Conservation (phyloP, 768 basidiomycete species). For the Leccinum ochraceum region DNA sequence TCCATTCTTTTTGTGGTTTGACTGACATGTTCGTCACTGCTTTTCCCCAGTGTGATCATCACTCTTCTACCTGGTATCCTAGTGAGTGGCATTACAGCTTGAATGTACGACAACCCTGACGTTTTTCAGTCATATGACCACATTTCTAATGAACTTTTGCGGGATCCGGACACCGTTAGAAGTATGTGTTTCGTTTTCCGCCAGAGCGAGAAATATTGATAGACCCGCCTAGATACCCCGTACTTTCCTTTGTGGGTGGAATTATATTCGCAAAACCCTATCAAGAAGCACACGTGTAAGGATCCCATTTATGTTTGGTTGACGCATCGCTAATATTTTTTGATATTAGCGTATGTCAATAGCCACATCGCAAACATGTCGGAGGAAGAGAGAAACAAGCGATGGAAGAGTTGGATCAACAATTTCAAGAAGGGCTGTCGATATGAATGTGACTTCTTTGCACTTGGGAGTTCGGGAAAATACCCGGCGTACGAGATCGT, state of each 20-base stretch:
- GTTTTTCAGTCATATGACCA: constrained; percentile 1
- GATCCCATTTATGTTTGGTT: background rate
- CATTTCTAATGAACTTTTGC: background rate
- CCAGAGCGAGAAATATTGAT: too few species aligned
- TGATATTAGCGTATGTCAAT: constrained; percentile 3
- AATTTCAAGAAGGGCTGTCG: constrained; percentile 2
- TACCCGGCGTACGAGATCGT: constrained; percentile 6
- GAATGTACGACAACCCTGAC: background rate
- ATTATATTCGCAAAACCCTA: background rate
- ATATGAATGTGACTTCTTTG: constrained; percentile 4
- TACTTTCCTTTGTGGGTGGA: background rate
- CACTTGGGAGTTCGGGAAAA: background rate
- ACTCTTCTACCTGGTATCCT: constrained; percentile 8
- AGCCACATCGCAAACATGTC: background rate
- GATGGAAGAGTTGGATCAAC: background rate
- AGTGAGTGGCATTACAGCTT: background rate
- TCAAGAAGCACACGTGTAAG: background rate
- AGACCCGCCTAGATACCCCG: background rate
- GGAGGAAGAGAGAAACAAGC: background rate
- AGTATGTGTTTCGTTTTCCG: background rate
- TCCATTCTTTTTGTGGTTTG: background rate
- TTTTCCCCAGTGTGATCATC: constrained; percentile 1
- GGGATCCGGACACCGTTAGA: constrained; percentile 2
- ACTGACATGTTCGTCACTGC: background rate
- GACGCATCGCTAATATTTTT: background rate